These are phyloP conservation scores for Crithidia sp. DNA, from an alignment of 208 protist species.

Conservation along the genomic window DNA sequence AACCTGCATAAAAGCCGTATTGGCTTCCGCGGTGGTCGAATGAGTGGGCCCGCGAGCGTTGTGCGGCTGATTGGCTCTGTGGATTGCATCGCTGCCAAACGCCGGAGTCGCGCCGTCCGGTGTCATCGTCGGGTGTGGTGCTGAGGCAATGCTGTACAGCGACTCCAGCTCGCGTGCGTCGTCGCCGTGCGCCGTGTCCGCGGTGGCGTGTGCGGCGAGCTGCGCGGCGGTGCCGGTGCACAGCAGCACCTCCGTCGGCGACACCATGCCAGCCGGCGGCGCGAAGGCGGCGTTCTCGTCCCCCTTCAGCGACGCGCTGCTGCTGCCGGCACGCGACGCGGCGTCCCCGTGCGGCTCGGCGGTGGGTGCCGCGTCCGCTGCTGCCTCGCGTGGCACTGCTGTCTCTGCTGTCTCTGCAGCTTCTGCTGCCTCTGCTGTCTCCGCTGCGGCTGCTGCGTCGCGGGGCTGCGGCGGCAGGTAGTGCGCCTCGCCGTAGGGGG, in stretches of 20 bases:
- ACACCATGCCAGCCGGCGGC: neutral
- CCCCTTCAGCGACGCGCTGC: neutral
- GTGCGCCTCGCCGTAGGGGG: conserved; percentile 18
- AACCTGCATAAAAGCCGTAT: neutral
- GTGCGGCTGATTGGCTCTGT: neutral
- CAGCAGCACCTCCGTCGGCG: conserved; percentile 6
- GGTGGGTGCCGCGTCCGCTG: neutral
- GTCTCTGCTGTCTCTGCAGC: neutral
- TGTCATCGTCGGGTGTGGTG: neutral
- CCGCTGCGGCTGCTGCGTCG: neutral
- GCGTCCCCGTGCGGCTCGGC: neutral
- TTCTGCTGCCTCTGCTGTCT: neutral
- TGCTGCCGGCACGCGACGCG: neutral
- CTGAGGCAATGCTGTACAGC: neutral
- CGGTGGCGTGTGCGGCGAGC: neutral
- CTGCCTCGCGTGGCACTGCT: neutral
- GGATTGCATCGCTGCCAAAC: neutral
- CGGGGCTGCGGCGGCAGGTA: conserved; percentile 4
- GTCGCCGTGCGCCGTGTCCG: neutral
- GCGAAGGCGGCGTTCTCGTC: conserved; percentile 7
- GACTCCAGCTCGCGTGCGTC: conserved; percentile 13
- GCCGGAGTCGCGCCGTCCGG: neutral
- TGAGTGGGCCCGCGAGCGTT: neutral
- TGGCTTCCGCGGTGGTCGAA: neutral
- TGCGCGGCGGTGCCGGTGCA: neutral